A percentile compares a stretch with the other conserved stretches of the same genome.
Evolutionary conservation across 805 yeast genomes (phyloP).

Genomic region (Ogataea parapolymorpha): DNA sequence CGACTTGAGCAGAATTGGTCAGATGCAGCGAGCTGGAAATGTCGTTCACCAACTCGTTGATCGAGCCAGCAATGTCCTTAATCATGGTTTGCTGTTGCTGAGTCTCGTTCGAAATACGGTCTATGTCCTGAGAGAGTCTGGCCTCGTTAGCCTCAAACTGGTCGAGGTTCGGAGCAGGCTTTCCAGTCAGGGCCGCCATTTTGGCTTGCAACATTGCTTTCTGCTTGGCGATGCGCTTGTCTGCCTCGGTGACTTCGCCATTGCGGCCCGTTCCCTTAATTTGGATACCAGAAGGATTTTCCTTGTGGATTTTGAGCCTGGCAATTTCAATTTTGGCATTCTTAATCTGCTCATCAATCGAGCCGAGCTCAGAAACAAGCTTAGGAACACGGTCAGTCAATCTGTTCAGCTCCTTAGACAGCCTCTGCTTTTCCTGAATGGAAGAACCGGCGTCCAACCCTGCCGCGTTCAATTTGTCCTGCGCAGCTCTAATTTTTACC

Average conservation of each 20-base stretch:
- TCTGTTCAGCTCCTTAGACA: slow-evolving; percentile 55
- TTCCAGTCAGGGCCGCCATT: slow-evolving; percentile 92
- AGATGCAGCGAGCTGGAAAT: slow-evolving; percentile 33
- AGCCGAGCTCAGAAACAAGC: slow-evolving; percentile 58
- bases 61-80: slow-evolving; percentile 68
- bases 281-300: slow-evolving; percentile 64
- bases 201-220: slow-evolving; percentile 77
- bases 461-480: slow-evolving; percentile 34
- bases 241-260: slow-evolving; percentile 82
- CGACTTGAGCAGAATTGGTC: slow-evolving; percentile 38
- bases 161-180: slow-evolving; percentile 44
- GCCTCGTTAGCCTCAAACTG: slow-evolving; percentile 53
- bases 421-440: slow-evolving; percentile 43
- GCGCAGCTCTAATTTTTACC: slow-evolving; percentile 49
- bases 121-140: slow-evolving; percentile 49
- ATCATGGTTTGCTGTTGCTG: slow-evolving; percentile 58
- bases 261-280: slow-evolving; percentile 81
- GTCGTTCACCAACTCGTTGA: slow-evolving; percentile 52
- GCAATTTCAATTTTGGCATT: slow-evolving; percentile 61
- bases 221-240: slow-evolving; percentile 73
- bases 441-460: slow-evolving; percentile 33
- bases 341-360: slow-evolving; percentile 67
- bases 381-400: slow-evolving; percentile 71
- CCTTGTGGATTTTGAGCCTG: slow-evolving; percentile 51
- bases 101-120: slow-evolving; percentile 50